These are phyloP conservation scores for Sanghuangporus weigelae DNA, from an alignment of 1,284 basidiomycete genomes.

Conservation along the genomic window DNA sequence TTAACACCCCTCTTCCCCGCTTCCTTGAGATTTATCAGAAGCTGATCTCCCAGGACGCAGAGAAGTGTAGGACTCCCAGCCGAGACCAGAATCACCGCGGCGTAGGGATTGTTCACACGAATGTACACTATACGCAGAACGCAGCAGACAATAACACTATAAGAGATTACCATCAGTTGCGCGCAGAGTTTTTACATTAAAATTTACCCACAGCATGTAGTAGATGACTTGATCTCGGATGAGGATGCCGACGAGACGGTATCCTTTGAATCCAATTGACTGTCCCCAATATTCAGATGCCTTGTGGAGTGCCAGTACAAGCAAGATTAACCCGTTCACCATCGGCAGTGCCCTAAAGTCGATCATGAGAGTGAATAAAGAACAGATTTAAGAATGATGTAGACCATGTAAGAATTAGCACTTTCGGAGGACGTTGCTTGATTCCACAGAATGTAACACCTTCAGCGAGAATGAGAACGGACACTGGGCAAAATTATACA, in stretches of 20 bases:
- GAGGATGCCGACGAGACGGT: background rate
- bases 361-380: too few species aligned
- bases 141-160: background rate
- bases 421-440: too few species aligned
- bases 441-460: too few species aligned
- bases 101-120: background rate
- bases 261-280: background rate
- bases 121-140: background rate
- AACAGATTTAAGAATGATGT: too few species aligned
- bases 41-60: background rate
- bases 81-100: background rate
- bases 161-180: background rate
- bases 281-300: background rate
- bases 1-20: background rate
- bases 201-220: background rate
- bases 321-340: background rate
- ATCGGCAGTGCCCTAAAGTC: background rate
- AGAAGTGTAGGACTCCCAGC: background rate
- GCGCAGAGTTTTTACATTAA: background rate
- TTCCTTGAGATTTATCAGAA: conserved; percentile 4
- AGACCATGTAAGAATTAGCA: too few species aligned
- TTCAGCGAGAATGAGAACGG: too few species aligned
- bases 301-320: background rate
- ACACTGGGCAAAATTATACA: too few species aligned
- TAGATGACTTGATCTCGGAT: conserved; percentile 6